Percentiles rank a stretch among this genome's conserved stretches.
These are phyloP conservation scores for Phyllachora maydis DNA, from an alignment of 2,329 filamentous ascomycete species.

Conservation along the genomic window DNA sequence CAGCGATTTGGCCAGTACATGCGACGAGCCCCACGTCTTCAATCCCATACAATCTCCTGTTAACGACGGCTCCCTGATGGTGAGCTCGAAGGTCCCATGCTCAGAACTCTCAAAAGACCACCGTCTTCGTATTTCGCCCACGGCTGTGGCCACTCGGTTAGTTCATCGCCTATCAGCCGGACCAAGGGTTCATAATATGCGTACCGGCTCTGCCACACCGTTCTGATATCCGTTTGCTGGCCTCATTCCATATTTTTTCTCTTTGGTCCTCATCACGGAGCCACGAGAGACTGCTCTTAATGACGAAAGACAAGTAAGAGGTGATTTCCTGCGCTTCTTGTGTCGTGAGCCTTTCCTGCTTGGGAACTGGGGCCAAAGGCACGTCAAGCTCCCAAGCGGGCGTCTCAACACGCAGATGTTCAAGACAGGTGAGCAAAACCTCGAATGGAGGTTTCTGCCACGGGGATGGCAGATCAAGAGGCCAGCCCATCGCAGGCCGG, in stretches of 20 bases:
- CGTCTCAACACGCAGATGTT: slow-evolving; percentile 43
- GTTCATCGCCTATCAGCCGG: background rate
- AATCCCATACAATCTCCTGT: slow-evolving; percentile 76
- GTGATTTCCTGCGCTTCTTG: slow-evolving; percentile 30
- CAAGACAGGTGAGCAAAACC: slow-evolving; percentile 43
- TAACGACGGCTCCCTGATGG: slow-evolving; percentile 68
- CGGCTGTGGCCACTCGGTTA: slow-evolving; percentile 16
- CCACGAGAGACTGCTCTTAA: slow-evolving; percentile 48
- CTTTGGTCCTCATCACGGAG: slow-evolving; percentile 42
- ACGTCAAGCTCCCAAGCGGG: slow-evolving; percentile 40
- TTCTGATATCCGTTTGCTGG: slow-evolving; percentile 64
- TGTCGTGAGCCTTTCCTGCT: slow-evolving; percentile 18
- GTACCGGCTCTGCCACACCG: slow-evolving; percentile 57
- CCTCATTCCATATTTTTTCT: slow-evolving; percentile 57
- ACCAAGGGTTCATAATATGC: slow-evolving; percentile 4
- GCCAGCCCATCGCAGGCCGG: too few species aligned
- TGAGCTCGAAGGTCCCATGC: slow-evolving; percentile 34
- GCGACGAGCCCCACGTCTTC: slow-evolving; percentile 92
- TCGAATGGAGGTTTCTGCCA: slow-evolving; percentile 53
- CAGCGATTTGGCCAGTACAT: slow-evolving; percentile 60
- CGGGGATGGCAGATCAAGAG: too few species aligned
- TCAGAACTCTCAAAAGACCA: slow-evolving; percentile 25
- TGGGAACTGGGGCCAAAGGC: slow-evolving; percentile 18
- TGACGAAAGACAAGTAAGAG: slow-evolving; percentile 47
- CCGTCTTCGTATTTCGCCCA: slow-evolving; percentile 32